These are phyloP conservation scores for Yamadazyma kitorensis DNA, from an alignment of 805 yeast species.

Conservation along the genomic window DNA sequence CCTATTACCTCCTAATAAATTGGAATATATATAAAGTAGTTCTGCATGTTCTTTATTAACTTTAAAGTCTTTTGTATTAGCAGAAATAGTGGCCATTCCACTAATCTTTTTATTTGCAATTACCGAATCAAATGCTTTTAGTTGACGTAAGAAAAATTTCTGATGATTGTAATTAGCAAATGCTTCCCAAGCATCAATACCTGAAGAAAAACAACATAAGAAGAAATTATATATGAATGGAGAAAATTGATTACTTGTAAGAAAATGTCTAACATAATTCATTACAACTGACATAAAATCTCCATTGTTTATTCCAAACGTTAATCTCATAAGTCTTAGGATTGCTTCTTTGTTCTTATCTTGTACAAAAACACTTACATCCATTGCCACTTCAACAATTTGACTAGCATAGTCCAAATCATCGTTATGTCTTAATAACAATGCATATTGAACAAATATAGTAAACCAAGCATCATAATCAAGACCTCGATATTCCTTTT, in stretches of 20 bases:
- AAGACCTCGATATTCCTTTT: constrained; percentile 68
- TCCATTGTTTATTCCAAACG: constrained; percentile 46
- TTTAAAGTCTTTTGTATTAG: constrained; percentile 41
- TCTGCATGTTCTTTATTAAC: constrained; percentile 56
- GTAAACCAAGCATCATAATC: constrained; percentile 81
- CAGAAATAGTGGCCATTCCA: constrained; percentile 77
- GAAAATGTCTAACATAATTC: constrained; percentile 57
- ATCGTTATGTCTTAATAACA: constrained; percentile 60
- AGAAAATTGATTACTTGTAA: constrained; percentile 73
- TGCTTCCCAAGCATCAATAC: constrained; percentile 53
- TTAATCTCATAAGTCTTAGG: constrained; percentile 63
- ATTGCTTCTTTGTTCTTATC: constrained; percentile 58
- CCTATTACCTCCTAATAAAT: constrained; percentile 74
- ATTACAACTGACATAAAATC: constrained; percentile 53
- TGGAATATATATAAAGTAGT: constrained; percentile 74
- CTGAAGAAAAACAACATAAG: constrained; percentile 62
- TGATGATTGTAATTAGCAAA: constrained; percentile 82
- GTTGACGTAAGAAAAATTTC: constrained; percentile 82
- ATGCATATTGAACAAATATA: constrained; percentile 75
- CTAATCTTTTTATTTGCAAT: constrained; percentile 49
- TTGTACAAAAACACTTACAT: constrained; percentile 74
- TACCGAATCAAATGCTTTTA: constrained; percentile 82
- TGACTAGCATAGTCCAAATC: constrained; percentile 52
- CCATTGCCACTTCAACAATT: constrained; percentile 69
- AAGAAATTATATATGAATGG: constrained; percentile 66